These are phyloP conservation scores for Serendipita sp. DNA, from an alignment of 768 basidiomycete species.

Conservation along the genomic window DNA sequence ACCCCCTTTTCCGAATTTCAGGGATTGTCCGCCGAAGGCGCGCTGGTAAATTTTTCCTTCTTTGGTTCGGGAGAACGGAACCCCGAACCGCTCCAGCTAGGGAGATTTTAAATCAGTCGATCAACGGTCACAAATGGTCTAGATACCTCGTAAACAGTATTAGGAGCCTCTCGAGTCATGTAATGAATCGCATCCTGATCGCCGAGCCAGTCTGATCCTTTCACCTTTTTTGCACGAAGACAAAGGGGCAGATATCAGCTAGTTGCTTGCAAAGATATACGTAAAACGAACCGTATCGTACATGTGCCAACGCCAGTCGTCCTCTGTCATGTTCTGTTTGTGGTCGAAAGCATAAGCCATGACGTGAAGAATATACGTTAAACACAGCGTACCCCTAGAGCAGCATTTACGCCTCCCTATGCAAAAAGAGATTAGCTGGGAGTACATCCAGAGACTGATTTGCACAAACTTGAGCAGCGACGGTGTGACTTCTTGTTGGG, in stretches of 20 bases:
- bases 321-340: constrained; percentile 89
- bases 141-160: constrained; percentile 75
- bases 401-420: constrained; percentile 96
- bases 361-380: constrained; percentile 19
- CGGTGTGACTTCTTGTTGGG: constrained; percentile 96
- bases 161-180: constrained; percentile 96
- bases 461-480: constrained; percentile 74
- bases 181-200: constrained; percentile 99
- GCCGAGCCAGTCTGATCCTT: constrained; percentile 99
- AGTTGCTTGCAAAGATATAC: neutral
- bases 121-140: constrained; percentile 4
- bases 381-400: constrained; percentile 49
- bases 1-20: constrained; percentile 94
- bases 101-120: neutral
- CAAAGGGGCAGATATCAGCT: constrained; percentile 13
- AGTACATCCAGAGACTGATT: neutral
- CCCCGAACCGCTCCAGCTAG: constrained; percentile 95
- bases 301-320: constrained; percentile 99
- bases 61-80: constrained; percentile 95
- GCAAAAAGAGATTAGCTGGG: constrained; percentile 12
- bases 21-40: constrained; percentile 95
- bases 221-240: constrained; percentile 73
- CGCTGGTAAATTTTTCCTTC: constrained; percentile 99
- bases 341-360: constrained; percentile 6
- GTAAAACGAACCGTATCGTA: constrained; percentile 62